Evolutionary conservation across 2,329 filamentous ascomycete species (phyloP).

Genomic region (Nemania diffusa): DNA sequence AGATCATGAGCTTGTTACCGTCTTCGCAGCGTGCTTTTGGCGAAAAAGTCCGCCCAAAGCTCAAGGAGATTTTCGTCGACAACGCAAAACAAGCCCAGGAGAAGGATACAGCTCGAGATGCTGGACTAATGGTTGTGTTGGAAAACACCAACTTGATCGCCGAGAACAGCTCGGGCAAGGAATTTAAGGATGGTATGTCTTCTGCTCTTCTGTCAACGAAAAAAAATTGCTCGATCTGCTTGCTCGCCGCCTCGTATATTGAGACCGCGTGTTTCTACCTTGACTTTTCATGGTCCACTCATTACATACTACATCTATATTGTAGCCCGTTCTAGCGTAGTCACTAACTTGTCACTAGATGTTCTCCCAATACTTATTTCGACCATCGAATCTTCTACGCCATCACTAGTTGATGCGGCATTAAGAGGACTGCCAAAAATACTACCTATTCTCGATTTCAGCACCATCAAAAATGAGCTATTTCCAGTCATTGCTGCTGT

Average conservation of each 20-base stretch:
- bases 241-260: neutral
- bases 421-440: conserved; percentile 81
- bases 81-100: conserved; percentile 71
- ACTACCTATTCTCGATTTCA: conserved; percentile 92
- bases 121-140: conserved; percentile 88
- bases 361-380: conserved; percentile 86
- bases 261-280: neutral
- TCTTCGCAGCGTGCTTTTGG: conserved; percentile 81
- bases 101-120: conserved; percentile 84
- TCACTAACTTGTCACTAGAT: conserved; percentile 61
- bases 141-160: conserved; percentile 82
- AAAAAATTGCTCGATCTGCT: neutral
- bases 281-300: neutral
- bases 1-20: conserved; percentile 82
- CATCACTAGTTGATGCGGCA: conserved; percentile 87
- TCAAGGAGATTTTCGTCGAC: conserved; percentile 84
- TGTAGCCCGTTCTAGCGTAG: neutral
- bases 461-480: conserved; percentile 94
- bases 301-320: neutral
- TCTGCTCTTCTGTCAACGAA: neutral
- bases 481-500: conserved; percentile 92
- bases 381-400: conserved; percentile 88
- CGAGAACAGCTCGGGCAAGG: conserved; percentile 85
- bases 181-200: conserved; percentile 85
- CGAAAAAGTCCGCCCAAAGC: conserved; percentile 83